Conservation (phyloP, 2,329 filamentous ascomycete species). For the Tolypocladium tropicale region DNA sequence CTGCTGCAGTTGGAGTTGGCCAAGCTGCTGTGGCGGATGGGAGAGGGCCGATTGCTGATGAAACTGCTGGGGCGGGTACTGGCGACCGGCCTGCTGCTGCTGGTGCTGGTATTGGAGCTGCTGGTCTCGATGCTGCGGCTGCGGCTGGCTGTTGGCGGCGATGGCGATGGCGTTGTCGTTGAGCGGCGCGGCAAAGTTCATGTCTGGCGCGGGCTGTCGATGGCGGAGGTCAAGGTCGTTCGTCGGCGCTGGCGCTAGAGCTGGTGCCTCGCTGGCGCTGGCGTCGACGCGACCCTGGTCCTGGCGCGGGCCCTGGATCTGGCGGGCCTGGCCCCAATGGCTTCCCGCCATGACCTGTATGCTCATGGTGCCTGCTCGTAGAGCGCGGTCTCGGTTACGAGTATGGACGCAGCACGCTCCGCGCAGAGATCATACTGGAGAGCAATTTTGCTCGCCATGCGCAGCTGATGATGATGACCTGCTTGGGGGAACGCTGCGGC, state of each 20-base stretch:
- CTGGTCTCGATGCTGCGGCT: background rate
- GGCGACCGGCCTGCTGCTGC: background rate
- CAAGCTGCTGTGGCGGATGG: conserved; percentile 2
- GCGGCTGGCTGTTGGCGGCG: background rate
- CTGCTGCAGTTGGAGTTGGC: conserved; percentile 7
- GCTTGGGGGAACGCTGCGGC: background rate
- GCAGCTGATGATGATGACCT: background rate
- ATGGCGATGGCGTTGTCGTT: conserved; percentile 5
- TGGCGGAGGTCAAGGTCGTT: background rate
- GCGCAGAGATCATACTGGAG: background rate
- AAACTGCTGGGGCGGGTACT: background rate
- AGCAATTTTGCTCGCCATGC: background rate
- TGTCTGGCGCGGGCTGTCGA: conserved; percentile 10
- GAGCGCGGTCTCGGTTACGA: background rate
- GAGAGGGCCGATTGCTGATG: conserved; percentile 1
- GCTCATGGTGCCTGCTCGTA: background rate
- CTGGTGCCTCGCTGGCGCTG: background rate
- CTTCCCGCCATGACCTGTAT: background rate
- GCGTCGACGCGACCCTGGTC: background rate
- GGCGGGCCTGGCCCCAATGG: background rate
- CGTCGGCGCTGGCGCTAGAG: background rate
- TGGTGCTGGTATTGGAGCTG: background rate
- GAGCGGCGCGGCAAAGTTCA: conserved; percentile 22
- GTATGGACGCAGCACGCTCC: background rate
- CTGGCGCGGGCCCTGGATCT: background rate